Base-by-base conservation (phyloP, 148 eudicot species). In the Fagopyrum homotropicum region DNA sequence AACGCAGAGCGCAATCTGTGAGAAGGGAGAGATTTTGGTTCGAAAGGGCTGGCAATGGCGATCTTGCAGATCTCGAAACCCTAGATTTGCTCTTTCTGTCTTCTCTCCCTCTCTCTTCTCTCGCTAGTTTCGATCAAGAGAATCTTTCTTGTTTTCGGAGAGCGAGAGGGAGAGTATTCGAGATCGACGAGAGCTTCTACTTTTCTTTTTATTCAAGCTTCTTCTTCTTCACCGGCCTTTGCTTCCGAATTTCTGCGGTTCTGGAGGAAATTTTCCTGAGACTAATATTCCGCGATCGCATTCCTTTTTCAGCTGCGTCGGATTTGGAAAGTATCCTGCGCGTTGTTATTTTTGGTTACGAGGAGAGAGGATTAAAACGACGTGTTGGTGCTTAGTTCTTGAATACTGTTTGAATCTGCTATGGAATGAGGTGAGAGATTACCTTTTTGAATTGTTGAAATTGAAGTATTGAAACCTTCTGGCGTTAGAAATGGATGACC, bases 401-500 rank as follows among this genome's bases (percentile, higher is more conserved):
- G 71, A 40, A 66, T 17, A 66, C 1, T 5, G 40, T 35, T 40
- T 43, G 71, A 66, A 15, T 66, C 19, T 66, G 71, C 71, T 0
- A 40, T 17, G 71, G 71, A 43, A 66, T 66, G 71, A 40, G 71
- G 46, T 66, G 71, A 66, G 71, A 40, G 47, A 66, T 66, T 35
- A 40, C 16, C 69, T 22, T 63, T 30, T 63, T 12, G 71, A 35
- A n/a, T 40, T 40, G 71, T 66, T 66, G 71, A 66, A 10, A 40
- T 66, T 66, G 71, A 35, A 35, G 40, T 35, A 35, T 35, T 35
- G 40, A 35, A 35, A 40, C 10, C 45, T 12, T 66, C 71, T 66
- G 46, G 71, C 45, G 35, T 14, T 7, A 19, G 47, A 66, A 76
- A 95, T 92, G 98, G 96, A 90, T 47, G 98, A 90, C 73, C 88